These are phyloP conservation scores for Pugionium dolabratum DNA, from an alignment of 345 rosid genomes.

Conservation along the genomic window DNA sequence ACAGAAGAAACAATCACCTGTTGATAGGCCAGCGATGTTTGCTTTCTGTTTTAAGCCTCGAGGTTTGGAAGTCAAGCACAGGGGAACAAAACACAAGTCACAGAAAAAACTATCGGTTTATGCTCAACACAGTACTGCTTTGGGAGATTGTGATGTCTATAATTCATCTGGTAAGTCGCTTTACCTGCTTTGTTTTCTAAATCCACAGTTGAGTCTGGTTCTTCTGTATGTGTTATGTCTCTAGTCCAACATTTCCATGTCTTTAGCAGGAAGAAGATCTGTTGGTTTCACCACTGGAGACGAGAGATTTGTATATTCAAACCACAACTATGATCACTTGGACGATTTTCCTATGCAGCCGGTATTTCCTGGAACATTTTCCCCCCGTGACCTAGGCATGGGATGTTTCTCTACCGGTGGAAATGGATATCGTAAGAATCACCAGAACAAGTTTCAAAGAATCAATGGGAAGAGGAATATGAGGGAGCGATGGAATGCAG, in stretches of 20 bases:
- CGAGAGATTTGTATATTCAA: constrained; percentile 55
- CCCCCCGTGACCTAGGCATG: constrained; percentile 47
- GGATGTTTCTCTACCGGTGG: constrained; percentile 48
- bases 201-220: constrained; percentile 3
- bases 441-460: constrained; percentile 52
- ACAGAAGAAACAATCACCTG: constrained; percentile 50
- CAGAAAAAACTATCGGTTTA: constrained; percentile 69
- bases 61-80: constrained; percentile 88
- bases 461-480: constrained; percentile 53
- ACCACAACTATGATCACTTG: constrained; percentile 52
- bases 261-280: constrained; percentile 66
- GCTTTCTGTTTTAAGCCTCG: constrained; percentile 98
- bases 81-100: constrained; percentile 86
- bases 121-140: constrained; percentile 48
- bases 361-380: constrained; percentile 54
- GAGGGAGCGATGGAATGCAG: constrained; percentile 49
- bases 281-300: constrained; percentile 70
- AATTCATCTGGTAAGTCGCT: constrained; percentile 27
- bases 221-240: constrained; percentile 5
- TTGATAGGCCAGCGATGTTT: constrained; percentile 88
- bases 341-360: constrained; percentile 61
- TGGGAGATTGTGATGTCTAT: constrained; percentile 48
- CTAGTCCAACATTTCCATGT: constrained; percentile 30
- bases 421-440: constrained; percentile 55
- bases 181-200: constrained; percentile 16